These are phyloP conservation scores for Clavispora fructus DNA, from an alignment of 805 yeast species.

Conservation along the genomic window DNA sequence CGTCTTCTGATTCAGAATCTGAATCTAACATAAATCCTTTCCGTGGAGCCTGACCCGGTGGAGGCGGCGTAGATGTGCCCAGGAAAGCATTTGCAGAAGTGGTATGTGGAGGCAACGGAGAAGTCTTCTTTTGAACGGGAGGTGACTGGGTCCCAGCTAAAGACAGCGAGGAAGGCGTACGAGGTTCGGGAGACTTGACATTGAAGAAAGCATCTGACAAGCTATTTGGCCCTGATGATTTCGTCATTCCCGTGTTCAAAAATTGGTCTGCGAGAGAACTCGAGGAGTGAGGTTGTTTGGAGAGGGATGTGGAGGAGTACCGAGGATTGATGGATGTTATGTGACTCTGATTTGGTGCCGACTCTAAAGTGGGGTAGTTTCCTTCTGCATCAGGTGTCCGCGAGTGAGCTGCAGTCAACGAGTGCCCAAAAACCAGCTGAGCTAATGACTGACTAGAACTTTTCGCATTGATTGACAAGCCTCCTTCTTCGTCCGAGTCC, in stretches of 20 bases:
- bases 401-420: conserved; percentile 12
- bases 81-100: conserved; percentile 38
- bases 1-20: conserved; percentile 33
- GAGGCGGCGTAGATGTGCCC: conserved; percentile 25
- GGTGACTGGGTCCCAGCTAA: conserved; percentile 12
- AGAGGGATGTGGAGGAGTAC: conserved; percentile 29
- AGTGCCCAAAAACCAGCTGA: conserved; percentile 32
- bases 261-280: conserved; percentile 35
- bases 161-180: background rate
- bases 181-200: conserved; percentile 2
- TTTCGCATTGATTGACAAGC: conserved; percentile 34
- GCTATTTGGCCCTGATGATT: conserved; percentile 4
- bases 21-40: conserved; percentile 34
- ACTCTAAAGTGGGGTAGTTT: conserved; percentile 25
- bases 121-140: conserved; percentile 28
- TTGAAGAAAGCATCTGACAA: conserved; percentile 13
- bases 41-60: conserved; percentile 5
- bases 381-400: conserved; percentile 3
- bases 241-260: conserved; percentile 24
- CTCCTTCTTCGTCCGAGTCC: conserved; percentile 25
- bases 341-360: conserved; percentile 11
- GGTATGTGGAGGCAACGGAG: conserved; percentile 40
- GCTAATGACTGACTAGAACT: conserved; percentile 40
- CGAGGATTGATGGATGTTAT: conserved; percentile 28
- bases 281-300: conserved; percentile 40